Evolutionary conservation across 1,284 basidiomycete species (phyloP).

Genomic region (Prillingera fragicola): DNA sequence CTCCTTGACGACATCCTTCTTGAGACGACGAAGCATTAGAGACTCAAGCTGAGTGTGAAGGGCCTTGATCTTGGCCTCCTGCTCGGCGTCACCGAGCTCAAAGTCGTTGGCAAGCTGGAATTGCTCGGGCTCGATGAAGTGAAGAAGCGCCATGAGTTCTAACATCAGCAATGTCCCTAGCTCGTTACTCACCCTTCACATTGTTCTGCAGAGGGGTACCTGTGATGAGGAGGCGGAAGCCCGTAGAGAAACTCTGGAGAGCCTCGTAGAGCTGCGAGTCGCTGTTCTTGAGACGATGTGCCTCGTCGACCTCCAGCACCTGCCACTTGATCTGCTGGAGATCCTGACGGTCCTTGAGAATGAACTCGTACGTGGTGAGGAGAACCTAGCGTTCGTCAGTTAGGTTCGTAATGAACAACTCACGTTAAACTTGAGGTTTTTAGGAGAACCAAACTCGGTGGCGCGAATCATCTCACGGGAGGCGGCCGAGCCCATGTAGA

Average conservation of each 20-base stretch:
- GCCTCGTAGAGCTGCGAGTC: conserved; percentile 97
- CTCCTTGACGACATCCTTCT: conserved; percentile 95
- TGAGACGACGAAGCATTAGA: conserved; percentile 90
- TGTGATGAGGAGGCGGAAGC: conserved; percentile 91
- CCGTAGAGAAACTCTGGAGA: conserved; percentile 78
- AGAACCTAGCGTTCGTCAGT: conserved; percentile 52
- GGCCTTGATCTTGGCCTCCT: conserved; percentile 90
- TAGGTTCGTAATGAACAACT: not conserved
- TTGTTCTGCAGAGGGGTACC: conserved; percentile 99
- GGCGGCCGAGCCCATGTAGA: conserved; percentile 86
- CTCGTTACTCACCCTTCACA: conserved; percentile 69
- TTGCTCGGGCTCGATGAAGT: conserved; percentile 97
- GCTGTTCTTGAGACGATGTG: conserved; percentile 96
- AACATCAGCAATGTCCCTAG: conserved; percentile 9
- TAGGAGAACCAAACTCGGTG: conserved; percentile 80
- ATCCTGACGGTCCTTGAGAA: conserved; percentile 83
- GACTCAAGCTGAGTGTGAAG: conserved; percentile 86
- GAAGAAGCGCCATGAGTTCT: conserved; percentile 95
- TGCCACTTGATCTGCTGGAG: conserved; percentile 96
- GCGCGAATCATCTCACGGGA: conserved; percentile 86
- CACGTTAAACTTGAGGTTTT: conserved; percentile 85
- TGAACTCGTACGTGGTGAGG: conserved; percentile 95
- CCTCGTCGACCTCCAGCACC: conserved; percentile 93
- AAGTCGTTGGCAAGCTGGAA: conserved; percentile 88
- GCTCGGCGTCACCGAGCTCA: conserved; percentile 85